Evolutionary conservation across 257 asterid species (phyloP).

Genomic region (Linderniella brevidens): DNA sequence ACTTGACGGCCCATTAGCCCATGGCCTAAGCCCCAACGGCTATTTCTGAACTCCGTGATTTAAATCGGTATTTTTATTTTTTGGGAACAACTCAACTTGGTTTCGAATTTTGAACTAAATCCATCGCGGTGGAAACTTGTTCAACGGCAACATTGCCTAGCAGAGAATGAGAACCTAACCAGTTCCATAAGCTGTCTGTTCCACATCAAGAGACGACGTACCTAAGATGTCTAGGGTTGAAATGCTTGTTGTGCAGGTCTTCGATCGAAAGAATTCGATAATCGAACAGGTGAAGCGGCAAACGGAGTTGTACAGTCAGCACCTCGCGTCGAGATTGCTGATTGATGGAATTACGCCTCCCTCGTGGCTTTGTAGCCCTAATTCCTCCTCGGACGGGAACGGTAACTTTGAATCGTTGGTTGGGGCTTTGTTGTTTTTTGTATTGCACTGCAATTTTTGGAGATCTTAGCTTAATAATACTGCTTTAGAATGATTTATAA

Average conservation of each 20-base stretch:
- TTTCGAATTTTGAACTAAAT: too few species aligned
- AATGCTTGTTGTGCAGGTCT: conserved; percentile 58
- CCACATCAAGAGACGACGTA: too few species aligned
- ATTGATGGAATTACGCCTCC: conserved; percentile 70
- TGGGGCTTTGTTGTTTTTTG: conserved; percentile 2
- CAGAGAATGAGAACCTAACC: too few species aligned
- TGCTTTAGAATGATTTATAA: too few species aligned
- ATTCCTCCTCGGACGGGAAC: conserved; percentile 19
- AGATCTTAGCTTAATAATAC: background rate
- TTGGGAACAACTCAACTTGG: too few species aligned
- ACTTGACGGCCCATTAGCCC: too few species aligned
- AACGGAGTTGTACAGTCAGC: conserved; percentile 46
- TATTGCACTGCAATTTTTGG: background rate
- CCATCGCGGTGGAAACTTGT: too few species aligned
- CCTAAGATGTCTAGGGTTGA: conserved; percentile 39
- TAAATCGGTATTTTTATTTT: too few species aligned
- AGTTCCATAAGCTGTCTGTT: too few species aligned
- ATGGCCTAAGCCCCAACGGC: too few species aligned
- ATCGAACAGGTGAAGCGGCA: conserved; percentile 55
- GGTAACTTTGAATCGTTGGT: conserved; percentile 17
- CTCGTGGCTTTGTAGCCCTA: conserved; percentile 64
- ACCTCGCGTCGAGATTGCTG: conserved; percentile 56
- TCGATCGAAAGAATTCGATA: conserved; percentile 46
- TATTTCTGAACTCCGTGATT: too few species aligned
- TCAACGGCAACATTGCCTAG: too few species aligned